A percentile compares a stretch with the other conserved stretches of the same genome.
These are phyloP conservation scores for Zymoseptoria ardabiliae DNA, from an alignment of 2,329 filamentous ascomycete species.

Conservation along the genomic window DNA sequence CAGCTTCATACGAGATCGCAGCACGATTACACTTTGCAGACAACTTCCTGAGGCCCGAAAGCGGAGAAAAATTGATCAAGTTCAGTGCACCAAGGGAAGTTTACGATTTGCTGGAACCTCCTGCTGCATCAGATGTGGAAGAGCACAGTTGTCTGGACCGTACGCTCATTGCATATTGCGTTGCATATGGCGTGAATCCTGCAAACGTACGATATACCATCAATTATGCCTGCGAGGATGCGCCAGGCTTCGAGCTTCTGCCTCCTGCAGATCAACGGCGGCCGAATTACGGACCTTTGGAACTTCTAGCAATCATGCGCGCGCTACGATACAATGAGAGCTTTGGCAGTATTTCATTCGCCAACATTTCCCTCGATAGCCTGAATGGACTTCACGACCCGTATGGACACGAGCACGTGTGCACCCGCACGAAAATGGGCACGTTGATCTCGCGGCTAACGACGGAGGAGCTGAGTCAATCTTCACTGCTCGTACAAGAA, in stretches of 20 bases:
- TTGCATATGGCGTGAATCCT: slow-evolving; percentile 60
- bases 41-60: slow-evolving; percentile 58
- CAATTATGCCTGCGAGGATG: slow-evolving; percentile 56
- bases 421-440: slow-evolving; percentile 49
- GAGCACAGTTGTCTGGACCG: slow-evolving; percentile 56
- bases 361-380: slow-evolving; percentile 54
- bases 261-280: slow-evolving; percentile 46
- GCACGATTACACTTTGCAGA: slow-evolving; percentile 54
- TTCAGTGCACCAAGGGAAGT: slow-evolving; percentile 53
- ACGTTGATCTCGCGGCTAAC: slow-evolving; percentile 47
- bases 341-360: slow-evolving; percentile 62
- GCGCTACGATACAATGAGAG: slow-evolving; percentile 63
- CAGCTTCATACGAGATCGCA: slow-evolving; percentile 57
- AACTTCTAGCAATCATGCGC: slow-evolving; percentile 63
- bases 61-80: slow-evolving; percentile 55
- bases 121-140: slow-evolving; percentile 48
- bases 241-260: slow-evolving; percentile 58
- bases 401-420: slow-evolving; percentile 56
- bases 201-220: slow-evolving; percentile 59
- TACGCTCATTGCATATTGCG: slow-evolving; percentile 61
- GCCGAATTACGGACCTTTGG: slow-evolving; percentile 51
- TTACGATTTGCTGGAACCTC: slow-evolving; percentile 43
- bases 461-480: slow-evolving; percentile 45
- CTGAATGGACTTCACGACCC: slow-evolving; percentile 56
- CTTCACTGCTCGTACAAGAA: slow-evolving; percentile 60